Percentiles rank a stretch among this genome's conserved stretches.
Evolutionary conservation across 805 yeast genomes (phyloP).

Genomic region (Henningerozyma blattae): DNA sequence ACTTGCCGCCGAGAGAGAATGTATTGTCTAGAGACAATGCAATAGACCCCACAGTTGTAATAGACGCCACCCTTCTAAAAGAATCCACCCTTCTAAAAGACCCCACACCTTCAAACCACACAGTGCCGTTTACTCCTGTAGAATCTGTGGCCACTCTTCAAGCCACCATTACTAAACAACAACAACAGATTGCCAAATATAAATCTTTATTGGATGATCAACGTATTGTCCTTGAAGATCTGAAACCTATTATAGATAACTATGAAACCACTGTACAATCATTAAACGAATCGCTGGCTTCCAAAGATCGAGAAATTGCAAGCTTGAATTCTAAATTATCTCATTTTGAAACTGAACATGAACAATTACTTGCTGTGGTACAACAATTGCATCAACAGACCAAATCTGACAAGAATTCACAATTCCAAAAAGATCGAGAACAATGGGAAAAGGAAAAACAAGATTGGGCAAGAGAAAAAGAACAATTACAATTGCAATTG

Average conservation of each 20-base stretch:
- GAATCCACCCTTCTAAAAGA: no score
- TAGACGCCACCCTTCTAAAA: no score
- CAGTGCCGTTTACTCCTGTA: not conserved
- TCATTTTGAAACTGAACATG: constrained; percentile 21
- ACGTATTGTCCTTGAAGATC: constrained; percentile 19
- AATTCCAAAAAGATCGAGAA: constrained; percentile 9
- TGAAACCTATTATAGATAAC: constrained; percentile 21
- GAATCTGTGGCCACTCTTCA: not conserved
- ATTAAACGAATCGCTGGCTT: constrained; percentile 15
- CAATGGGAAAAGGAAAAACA: constrained; percentile 7
- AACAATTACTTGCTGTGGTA: constrained; percentile 21
- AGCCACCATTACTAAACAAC: constrained; percentile 4
- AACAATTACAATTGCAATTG: not conserved
- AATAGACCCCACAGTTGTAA: not conserved
- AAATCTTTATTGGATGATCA: constrained; percentile 22
- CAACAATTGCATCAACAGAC: constrained; percentile 23
- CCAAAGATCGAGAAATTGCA: constrained; percentile 14
- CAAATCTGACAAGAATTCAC: not conserved
- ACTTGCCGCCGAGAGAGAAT: not conserved
- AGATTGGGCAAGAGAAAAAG: not conserved
- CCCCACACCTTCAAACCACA: not conserved
- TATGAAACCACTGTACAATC: constrained; percentile 24
- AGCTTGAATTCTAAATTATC: no score
- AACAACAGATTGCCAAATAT: constrained; percentile 14
- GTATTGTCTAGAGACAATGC: not conserved